These are phyloP conservation scores for Brasenia schreberi DNA, from an alignment of 164 flowering plant species.

Conservation along the genomic window DNA sequence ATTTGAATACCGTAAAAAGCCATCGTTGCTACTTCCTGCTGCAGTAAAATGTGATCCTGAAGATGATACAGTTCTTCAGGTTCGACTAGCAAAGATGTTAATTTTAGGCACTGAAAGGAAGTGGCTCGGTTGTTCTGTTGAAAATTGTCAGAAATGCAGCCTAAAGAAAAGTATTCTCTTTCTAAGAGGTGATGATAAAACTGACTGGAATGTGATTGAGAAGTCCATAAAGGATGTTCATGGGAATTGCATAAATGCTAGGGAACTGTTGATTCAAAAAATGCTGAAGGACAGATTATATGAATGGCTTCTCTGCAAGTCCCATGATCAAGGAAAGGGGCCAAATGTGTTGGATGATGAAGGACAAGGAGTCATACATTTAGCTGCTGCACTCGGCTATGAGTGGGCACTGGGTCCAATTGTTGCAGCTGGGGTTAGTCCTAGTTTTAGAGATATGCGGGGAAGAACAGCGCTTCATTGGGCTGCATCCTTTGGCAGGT, in stretches of 20 bases:
- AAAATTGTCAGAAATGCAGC: slow-evolving; percentile 35
- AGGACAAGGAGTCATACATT: slow-evolving; percentile 62
- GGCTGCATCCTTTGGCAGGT: slow-evolving; percentile 84
- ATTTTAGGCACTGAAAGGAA: slow-evolving; percentile 17
- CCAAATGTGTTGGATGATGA: slow-evolving; percentile 36
- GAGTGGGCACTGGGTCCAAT: slow-evolving; percentile 56
- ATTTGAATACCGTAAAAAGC: slow-evolving; percentile 44
- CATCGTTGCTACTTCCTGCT: slow-evolving; percentile 6
- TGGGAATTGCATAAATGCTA: slow-evolving; percentile 12
- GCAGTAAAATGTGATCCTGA: slow-evolving; percentile 16
- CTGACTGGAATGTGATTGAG: slow-evolving; percentile 19
- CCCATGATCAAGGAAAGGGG: slow-evolving; percentile 48
- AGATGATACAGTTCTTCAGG: slow-evolving; percentile 38
- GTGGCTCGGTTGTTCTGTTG: slow-evolving; percentile 25
- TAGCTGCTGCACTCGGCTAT: slow-evolving; percentile 79
- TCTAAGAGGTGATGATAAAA: slow-evolving; percentile 8
- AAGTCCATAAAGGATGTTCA: slow-evolving; percentile 4
- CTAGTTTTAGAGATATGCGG: slow-evolving; percentile 51
- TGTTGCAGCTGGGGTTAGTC: slow-evolving; percentile 51
- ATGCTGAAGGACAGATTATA: slow-evolving; percentile 44
- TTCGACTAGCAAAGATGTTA: slow-evolving; percentile 34
- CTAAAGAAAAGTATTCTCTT: slow-evolving; percentile 18
- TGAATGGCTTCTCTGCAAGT: slow-evolving; percentile 48
- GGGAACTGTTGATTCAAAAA: slow-evolving; percentile 30
- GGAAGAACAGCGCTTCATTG: slow-evolving; percentile 76